A percentile compares a stretch with the other conserved stretches of the same genome.
These are phyloP conservation scores for Luvunga scandens DNA, from an alignment of 345 rosid species.

Conservation along the genomic window DNA sequence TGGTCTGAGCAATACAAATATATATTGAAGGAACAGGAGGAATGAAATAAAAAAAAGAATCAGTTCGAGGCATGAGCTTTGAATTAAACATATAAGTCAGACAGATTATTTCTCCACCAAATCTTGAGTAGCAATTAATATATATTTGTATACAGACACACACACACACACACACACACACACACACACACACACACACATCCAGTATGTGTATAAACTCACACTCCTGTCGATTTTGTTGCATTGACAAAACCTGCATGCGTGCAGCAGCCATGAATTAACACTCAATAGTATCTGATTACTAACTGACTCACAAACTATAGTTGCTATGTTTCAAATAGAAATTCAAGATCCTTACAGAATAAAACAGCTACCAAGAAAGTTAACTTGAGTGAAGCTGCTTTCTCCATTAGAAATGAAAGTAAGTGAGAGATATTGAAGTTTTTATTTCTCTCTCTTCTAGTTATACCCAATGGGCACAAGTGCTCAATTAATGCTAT, in stretches of 20 bases:
- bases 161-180: too few species aligned
- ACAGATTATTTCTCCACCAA: too few species aligned
- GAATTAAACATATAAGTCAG: background rate
- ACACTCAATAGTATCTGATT: background rate
- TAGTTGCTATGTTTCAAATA: too few species aligned
- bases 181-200: too few species aligned
- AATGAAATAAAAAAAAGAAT: background rate
- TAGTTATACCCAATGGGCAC: background rate
- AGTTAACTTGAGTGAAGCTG: background rate
- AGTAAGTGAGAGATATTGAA: background rate
- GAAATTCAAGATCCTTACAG: background rate
- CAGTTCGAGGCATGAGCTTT: background rate
- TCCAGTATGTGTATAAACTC: too few species aligned
- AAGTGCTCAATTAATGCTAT: too few species aligned
- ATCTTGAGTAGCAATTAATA: background rate
- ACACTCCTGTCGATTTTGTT: background rate
- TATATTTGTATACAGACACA: too few species aligned
- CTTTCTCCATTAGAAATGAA: background rate
- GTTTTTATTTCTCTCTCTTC: background rate
- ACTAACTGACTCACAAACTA: background rate
- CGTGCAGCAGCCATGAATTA: background rate
- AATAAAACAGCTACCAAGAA: background rate
- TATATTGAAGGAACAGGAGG: background rate
- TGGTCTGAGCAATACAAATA: constrained; percentile 51
- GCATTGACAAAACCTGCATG: background rate